A percentile compares a stretch with the other conserved stretches of the same genome.
Evolutionary conservation across 768 basidiomycete species (phyloP).

Genomic region (Leccinellum albellum): DNA sequence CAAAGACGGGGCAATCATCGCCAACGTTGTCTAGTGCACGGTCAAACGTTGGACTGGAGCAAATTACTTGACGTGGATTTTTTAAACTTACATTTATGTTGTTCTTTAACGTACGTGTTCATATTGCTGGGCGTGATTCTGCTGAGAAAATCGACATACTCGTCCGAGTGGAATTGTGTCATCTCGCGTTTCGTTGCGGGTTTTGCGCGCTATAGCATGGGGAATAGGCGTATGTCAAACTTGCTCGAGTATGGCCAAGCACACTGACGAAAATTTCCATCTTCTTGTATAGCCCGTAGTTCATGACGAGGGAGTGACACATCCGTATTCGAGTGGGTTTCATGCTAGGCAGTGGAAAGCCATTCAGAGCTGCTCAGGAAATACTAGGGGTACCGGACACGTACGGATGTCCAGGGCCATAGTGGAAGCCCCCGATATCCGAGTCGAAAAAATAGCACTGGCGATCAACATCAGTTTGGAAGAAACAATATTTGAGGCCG

Average conservation of each 20-base stretch:
- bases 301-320: constrained; percentile 99
- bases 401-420: constrained; percentile 95
- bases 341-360: constrained; percentile 53
- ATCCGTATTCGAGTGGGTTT: constrained; percentile 98
- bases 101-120: constrained; percentile 89
- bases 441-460: constrained; percentile 99
- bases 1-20: constrained; percentile 98
- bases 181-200: constrained; percentile 99
- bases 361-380: neutral
- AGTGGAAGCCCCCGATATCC: constrained; percentile 98
- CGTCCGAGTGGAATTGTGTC: constrained; percentile 99
- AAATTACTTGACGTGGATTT: neutral
- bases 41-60: neutral
- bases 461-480: constrained; percentile 6
- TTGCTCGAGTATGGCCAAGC: neutral
- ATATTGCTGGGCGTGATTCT: constrained; percentile 94
- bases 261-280: constrained; percentile 98
- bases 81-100: constrained; percentile 77
- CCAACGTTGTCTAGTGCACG: constrained; percentile 81
- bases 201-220: constrained; percentile 76
- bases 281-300: constrained; percentile 97
- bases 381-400: constrained; percentile 19
- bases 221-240: neutral
- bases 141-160: constrained; percentile 96
- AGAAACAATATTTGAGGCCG: constrained; percentile 1